Evolutionary conservation across 2,329 filamentous ascomycete genomes (phyloP).

Genomic region (Leptographium galeiforme): DNA sequence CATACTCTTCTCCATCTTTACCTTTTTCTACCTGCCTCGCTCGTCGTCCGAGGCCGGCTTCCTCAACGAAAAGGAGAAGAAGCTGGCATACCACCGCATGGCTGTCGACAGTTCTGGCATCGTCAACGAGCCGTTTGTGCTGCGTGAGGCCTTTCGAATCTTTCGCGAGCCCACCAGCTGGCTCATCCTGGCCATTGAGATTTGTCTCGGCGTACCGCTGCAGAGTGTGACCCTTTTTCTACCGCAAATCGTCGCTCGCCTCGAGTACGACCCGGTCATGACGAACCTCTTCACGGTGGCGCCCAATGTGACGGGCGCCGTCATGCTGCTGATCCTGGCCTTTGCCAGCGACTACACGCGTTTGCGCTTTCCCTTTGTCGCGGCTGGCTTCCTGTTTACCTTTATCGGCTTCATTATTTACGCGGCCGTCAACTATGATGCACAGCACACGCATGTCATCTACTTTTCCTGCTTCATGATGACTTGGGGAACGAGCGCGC

Average conservation of each 20-base stretch:
- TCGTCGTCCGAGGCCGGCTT: constrained; percentile 49
- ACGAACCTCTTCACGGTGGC: constrained; percentile 76
- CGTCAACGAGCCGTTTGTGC: constrained; percentile 38
- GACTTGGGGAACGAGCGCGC: constrained; percentile 66
- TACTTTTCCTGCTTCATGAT: constrained; percentile 74
- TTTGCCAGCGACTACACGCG: constrained; percentile 54
- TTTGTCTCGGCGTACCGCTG: constrained; percentile 46
- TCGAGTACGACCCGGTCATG: constrained; percentile 25
- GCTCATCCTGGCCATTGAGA: constrained; percentile 37
- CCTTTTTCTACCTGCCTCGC: constrained; percentile 55
- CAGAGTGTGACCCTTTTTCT: constrained; percentile 29
- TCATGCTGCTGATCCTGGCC: constrained; percentile 58
- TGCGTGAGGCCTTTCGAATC: constrained; percentile 36
- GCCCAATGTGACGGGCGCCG: constrained; percentile 61
- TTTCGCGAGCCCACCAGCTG: constrained; percentile 36
- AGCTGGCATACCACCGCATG: constrained; percentile 59
- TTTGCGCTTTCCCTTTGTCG: constrained; percentile 63
- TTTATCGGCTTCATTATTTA: constrained; percentile 71
- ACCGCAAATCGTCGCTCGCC: constrained; percentile 13
- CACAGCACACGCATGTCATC: constrained; percentile 44
- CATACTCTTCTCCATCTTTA: constrained; percentile 47
- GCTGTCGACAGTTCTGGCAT: constrained; percentile 59
- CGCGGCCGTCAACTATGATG: constrained; percentile 45
- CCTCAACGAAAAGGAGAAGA: constrained; percentile 50
- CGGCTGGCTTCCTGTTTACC: constrained; percentile 58